Evolutionary conservation across 257 asterid genomes (phyloP).

Genomic region (Rehmannia glutinosa): DNA sequence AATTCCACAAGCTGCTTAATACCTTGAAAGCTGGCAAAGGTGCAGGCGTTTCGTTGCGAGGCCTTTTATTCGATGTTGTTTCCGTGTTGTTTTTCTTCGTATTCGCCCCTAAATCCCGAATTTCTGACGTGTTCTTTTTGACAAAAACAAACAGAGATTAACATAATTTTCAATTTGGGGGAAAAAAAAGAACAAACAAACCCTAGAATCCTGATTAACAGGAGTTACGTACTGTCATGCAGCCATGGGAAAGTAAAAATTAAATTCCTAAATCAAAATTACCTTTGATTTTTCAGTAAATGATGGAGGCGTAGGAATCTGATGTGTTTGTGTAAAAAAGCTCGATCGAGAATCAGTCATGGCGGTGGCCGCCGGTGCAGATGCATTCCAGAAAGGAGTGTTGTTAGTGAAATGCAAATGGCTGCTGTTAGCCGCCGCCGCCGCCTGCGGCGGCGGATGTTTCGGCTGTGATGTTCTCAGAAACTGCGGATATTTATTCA

Average conservation of each 20-base stretch:
- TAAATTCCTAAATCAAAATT: neutral
- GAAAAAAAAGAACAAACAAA: neutral
- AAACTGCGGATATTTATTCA: slow-evolving; percentile 56
- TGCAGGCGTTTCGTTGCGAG: slow-evolving; percentile 54
- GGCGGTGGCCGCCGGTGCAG: slow-evolving; percentile 30
- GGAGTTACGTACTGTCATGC: neutral
- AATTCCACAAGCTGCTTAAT: too few species aligned
- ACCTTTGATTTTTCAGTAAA: slow-evolving; percentile 39
- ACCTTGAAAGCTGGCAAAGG: slow-evolving; percentile 85
- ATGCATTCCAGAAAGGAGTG: slow-evolving; percentile 75
- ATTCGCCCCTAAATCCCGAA: slow-evolving; percentile 24
- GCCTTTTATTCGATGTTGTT: slow-evolving; percentile 44
- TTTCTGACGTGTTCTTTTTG: slow-evolving; percentile 33
- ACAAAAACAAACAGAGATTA: neutral
- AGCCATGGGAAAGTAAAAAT: neutral
- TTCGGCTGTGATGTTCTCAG: slow-evolving; percentile 41
- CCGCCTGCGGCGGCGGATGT: slow-evolving; percentile 34
- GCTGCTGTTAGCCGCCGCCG: slow-evolving; percentile 21
- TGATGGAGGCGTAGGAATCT: slow-evolving; percentile 36
- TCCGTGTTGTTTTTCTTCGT: slow-evolving; percentile 43
- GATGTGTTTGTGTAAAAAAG: slow-evolving; percentile 50
- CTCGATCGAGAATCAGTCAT: slow-evolving; percentile 38
- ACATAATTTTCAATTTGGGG: neutral
- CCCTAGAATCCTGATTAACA: slow-evolving; percentile 11
- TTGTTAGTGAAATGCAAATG: slow-evolving; percentile 70